These are phyloP conservation scores for Picea abies DNA, from an alignment of 83 land plant species.

Conservation along the genomic window DNA sequence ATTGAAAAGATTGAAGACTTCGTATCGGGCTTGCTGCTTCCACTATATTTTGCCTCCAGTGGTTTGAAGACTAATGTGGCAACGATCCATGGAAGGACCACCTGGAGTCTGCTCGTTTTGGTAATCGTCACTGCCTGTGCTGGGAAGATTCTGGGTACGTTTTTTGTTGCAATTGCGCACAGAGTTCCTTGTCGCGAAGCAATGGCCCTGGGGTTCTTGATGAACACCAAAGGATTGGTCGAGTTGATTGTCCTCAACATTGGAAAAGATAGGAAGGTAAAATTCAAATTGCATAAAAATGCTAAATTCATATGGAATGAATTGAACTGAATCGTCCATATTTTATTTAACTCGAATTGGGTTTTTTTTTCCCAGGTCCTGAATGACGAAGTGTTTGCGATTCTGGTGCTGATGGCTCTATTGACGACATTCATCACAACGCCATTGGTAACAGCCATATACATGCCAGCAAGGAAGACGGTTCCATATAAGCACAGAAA, in stretches of 20 bases:
- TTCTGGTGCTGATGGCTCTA: conserved; percentile 71
- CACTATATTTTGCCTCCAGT: too few relatives aligned
- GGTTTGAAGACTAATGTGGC: too few relatives aligned
- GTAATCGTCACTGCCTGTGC: too few relatives aligned
- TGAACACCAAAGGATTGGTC: conserved; percentile 86
- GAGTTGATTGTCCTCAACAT: conserved; percentile 83
- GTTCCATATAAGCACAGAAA: conserved; percentile 64
- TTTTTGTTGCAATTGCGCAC: too few relatives aligned
- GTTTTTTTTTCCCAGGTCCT: conserved; percentile 48
- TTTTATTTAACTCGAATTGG: too few relatives aligned
- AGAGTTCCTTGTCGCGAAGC: too few relatives aligned
- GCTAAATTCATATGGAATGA: background rate
- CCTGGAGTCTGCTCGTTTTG: conserved; percentile 21
- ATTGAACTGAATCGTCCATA: too few relatives aligned
- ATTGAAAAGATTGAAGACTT: conserved; percentile 3
- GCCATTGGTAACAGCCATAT: conserved; percentile 54
- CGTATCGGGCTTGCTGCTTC: too few relatives aligned
- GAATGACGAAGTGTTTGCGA: conserved; percentile 63
- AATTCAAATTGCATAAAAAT: background rate
- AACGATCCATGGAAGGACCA: conserved; percentile 61
- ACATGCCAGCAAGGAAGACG: conserved; percentile 58
- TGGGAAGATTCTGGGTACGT: too few relatives aligned
- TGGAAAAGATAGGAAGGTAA: conserved; percentile 44
- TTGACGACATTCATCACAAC: conserved; percentile 66
- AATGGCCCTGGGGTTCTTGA: conserved; percentile 68